Conservation (phyloP, 1,139 yeast species). For the Protomyces lactucae-debilis region DNA sequence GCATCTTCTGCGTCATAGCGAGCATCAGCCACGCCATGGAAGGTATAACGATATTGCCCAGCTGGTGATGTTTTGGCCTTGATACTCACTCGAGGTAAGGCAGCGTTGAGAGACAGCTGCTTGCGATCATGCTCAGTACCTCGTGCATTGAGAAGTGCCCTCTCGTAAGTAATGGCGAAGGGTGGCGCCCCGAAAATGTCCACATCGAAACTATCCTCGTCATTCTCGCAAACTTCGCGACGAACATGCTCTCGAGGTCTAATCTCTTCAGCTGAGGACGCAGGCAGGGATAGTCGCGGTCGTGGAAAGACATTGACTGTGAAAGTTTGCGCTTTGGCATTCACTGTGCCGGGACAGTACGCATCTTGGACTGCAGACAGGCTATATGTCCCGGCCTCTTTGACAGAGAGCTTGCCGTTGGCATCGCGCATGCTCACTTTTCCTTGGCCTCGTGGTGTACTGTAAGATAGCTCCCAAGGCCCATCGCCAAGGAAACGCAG, state of each 20-base stretch:
- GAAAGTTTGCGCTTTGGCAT: conserved; percentile 40
- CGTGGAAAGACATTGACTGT: conserved; percentile 51
- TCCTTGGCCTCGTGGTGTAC: conserved; percentile 28
- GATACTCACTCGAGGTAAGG: conserved; percentile 50
- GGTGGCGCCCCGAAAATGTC: conserved; percentile 61
- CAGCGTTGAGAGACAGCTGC: conserved; percentile 46
- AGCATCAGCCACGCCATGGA: conserved; percentile 63
- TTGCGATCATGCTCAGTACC: conserved; percentile 42
- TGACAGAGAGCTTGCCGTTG: conserved; percentile 43
- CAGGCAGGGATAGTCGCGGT: conserved; percentile 50
- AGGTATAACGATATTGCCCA: conserved; percentile 60
- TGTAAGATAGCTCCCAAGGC: conserved; percentile 26
- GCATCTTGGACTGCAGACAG: conserved; percentile 58
- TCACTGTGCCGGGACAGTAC: conserved; percentile 62
- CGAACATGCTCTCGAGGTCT: conserved; percentile 38
- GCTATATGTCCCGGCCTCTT: conserved; percentile 59
- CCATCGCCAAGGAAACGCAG: conserved; percentile 52
- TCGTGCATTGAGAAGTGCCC: conserved; percentile 22
- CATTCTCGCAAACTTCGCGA: conserved; percentile 48
- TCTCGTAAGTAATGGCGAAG: conserved; percentile 62
- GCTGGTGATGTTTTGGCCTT: conserved; percentile 40
- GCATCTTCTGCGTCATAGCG: conserved; percentile 50
- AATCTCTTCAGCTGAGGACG: conserved; percentile 35
- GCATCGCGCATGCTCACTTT: conserved; percentile 30
- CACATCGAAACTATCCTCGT: conserved; percentile 50